Conservation (phyloP, 805 yeast species). For the Candida coleopterorum region DNA sequence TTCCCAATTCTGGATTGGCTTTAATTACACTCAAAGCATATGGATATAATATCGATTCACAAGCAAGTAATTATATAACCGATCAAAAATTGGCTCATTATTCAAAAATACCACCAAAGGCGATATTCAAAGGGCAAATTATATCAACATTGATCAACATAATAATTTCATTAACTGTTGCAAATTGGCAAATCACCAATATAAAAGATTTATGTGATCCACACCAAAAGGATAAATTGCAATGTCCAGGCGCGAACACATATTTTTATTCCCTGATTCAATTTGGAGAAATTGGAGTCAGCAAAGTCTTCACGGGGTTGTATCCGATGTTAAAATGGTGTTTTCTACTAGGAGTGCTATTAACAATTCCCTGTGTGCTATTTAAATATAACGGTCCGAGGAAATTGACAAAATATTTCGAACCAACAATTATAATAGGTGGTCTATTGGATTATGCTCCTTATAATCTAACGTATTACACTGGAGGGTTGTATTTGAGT, state of each 20-base stretch:
- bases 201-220: constrained; percentile 32
- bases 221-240: constrained; percentile 30
- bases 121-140: constrained; percentile 47
- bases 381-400: constrained; percentile 34
- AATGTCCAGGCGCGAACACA: constrained; percentile 45
- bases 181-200: constrained; percentile 36
- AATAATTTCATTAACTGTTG: constrained; percentile 27
- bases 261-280: constrained; percentile 49
- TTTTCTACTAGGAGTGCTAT: constrained; percentile 48
- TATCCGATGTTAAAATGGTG: constrained; percentile 55
- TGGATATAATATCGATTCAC: constrained; percentile 56
- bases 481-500: constrained; percentile 60
- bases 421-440: constrained; percentile 50
- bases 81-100: constrained; percentile 49
- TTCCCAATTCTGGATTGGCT: constrained; percentile 58
- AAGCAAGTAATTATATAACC: constrained; percentile 53
- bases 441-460: constrained; percentile 49
- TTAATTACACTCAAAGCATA: constrained; percentile 45
- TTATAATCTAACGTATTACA: constrained; percentile 46
- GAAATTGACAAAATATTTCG: constrained; percentile 34
- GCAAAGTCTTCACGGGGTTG: constrained; percentile 50
- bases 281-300: constrained; percentile 58
- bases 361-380: constrained; percentile 33
- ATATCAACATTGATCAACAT: constrained; percentile 33
- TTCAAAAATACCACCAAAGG: constrained; percentile 57